Percentiles rank a stretch among this genome's conserved stretches.
These are phyloP conservation scores for Linaria vulgaris DNA, from an alignment of 257 asterid genomes.

Conservation along the genomic window DNA sequence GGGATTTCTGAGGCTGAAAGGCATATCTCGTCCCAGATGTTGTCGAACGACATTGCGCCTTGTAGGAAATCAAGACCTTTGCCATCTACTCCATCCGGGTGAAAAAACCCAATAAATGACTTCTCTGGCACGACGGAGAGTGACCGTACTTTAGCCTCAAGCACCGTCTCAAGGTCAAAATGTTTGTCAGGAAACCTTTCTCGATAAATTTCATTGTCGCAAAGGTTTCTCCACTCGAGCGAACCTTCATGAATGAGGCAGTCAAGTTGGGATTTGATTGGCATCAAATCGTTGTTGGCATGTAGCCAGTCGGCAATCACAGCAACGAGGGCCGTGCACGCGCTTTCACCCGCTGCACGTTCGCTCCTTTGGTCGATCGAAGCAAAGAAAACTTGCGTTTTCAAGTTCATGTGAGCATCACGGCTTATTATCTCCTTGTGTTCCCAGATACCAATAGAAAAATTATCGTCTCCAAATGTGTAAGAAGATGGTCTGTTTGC, in stretches of 20 bases:
- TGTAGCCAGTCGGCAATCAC: slow-evolving; percentile 81
- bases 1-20: slow-evolving; percentile 24
- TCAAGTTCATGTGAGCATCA: slow-evolving; percentile 66
- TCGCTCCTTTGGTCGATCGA: slow-evolving; percentile 87
- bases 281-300: slow-evolving; percentile 51
- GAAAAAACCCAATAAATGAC: slow-evolving; percentile 79
- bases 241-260: slow-evolving; percentile 86
- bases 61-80: slow-evolving; percentile 59
- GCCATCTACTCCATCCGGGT: slow-evolving; percentile 60
- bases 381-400: slow-evolving; percentile 73
- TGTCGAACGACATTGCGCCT: slow-evolving; percentile 80
- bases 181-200: slow-evolving; percentile 81
- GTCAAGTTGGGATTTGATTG: slow-evolving; percentile 80
- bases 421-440: slow-evolving; percentile 67
- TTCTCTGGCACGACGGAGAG: slow-evolving; percentile 61
- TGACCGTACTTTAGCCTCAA: slow-evolving; percentile 62
- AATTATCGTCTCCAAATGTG: slow-evolving; percentile 71
- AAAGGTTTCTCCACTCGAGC: slow-evolving; percentile 80
- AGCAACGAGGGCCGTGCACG: slow-evolving; percentile 84
- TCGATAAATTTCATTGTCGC: slow-evolving; percentile 51
- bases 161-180: slow-evolving; percentile 81
- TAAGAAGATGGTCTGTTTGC: slow-evolving; percentile 32
- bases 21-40: slow-evolving; percentile 77
- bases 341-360: slow-evolving; percentile 86
- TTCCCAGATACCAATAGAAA: slow-evolving; percentile 81